phyloP scores from a whole-genome alignment of 2,329 filamentous ascomycete genomes.

The Mycosphaerella sp. region DNA sequence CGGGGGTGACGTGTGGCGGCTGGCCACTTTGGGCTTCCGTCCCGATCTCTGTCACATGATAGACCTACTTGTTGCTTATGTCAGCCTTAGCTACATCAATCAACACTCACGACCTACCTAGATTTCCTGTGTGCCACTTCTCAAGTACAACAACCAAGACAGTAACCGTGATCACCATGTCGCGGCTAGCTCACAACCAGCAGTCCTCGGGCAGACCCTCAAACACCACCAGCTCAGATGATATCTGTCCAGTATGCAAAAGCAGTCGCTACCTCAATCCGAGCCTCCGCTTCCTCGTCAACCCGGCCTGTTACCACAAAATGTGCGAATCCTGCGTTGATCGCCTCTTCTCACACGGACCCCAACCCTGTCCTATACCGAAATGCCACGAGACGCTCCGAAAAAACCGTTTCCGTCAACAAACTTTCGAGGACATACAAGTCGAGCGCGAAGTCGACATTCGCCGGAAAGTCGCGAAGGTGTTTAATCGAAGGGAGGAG shows the following conservation, averaged over 20 bases:
- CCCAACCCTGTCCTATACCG: conserved; percentile 85
- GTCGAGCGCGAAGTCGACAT: conserved; percentile 95
- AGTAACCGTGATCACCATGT: conserved; percentile 24
- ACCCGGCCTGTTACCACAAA: conserved; percentile 97
- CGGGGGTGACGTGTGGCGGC: no score
- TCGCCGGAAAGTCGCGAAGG: conserved; percentile 62
- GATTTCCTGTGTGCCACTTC: neutral
- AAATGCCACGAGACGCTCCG: conserved; percentile 82
- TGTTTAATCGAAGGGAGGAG: conserved; percentile 83
- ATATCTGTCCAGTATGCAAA: conserved; percentile 96
- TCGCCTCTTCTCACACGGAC: conserved; percentile 86
- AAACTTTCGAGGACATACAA: conserved; percentile 81
- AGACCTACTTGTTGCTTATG: no score
- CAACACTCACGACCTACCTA: neutral
- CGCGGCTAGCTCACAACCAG: conserved; percentile 27
- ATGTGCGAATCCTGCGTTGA: conserved; percentile 97
- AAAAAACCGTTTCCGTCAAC: conserved; percentile 73
- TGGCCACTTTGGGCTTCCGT: no score
- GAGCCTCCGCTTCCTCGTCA: conserved; percentile 91
- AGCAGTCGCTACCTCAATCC: conserved; percentile 91
- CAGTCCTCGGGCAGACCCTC: conserved; percentile 19
- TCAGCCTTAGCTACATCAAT: neutral
- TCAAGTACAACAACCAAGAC: neutral
- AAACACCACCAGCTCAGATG: conserved; percentile 7
- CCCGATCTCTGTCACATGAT: no score